phyloP scores from a whole-genome alignment of 108 stramenopile genomes.

The Thalassiosira profunda region DNA sequence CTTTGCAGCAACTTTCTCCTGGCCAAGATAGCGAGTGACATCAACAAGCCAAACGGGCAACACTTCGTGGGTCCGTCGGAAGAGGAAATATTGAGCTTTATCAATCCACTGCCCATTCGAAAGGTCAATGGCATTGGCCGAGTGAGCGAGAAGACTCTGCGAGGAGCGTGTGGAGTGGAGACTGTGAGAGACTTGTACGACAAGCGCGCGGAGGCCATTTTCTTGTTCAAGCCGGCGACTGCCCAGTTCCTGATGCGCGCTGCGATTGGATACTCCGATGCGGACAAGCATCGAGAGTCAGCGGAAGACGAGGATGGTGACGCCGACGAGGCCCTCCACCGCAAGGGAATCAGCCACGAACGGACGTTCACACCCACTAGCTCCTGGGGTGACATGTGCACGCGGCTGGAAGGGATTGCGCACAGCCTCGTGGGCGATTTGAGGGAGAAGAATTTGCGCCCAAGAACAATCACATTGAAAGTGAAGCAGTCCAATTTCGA shows the following conservation, averaged over 20 bases:
- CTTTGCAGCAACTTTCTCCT: constrained; percentile 89
- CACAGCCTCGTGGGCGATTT: constrained; percentile 63
- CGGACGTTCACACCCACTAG: constrained; percentile 82
- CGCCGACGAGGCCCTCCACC: constrained; percentile 19
- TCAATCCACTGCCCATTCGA: constrained; percentile 71
- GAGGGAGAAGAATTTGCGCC: constrained; percentile 60
- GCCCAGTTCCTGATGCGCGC: constrained; percentile 76
- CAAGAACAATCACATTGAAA: constrained; percentile 81
- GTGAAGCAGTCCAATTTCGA: constrained; percentile 86
- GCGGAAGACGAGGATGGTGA: constrained; percentile 21
- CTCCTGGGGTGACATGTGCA: constrained; percentile 60
- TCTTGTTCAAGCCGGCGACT: constrained; percentile 68
- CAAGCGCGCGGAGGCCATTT: constrained; percentile 64
- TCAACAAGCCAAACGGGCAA: constrained; percentile 98
- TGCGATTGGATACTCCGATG: constrained; percentile 67
- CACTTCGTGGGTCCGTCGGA: constrained; percentile 72
- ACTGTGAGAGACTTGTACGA: constrained; percentile 88
- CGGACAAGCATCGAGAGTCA: constrained; percentile 3
- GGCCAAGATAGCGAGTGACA: constrained; percentile 95
- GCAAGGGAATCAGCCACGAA: constrained; percentile 93
- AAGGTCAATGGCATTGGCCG: constrained; percentile 94
- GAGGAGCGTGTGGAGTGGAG: constrained; percentile 64
- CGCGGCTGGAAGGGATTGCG: constrained; percentile 73
- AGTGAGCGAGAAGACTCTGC: constrained; percentile 90
- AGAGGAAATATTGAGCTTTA: constrained; percentile 66